These are phyloP conservation scores for Pulveroboletus sp. DNA, from an alignment of 768 basidiomycete genomes.

Conservation along the genomic window DNA sequence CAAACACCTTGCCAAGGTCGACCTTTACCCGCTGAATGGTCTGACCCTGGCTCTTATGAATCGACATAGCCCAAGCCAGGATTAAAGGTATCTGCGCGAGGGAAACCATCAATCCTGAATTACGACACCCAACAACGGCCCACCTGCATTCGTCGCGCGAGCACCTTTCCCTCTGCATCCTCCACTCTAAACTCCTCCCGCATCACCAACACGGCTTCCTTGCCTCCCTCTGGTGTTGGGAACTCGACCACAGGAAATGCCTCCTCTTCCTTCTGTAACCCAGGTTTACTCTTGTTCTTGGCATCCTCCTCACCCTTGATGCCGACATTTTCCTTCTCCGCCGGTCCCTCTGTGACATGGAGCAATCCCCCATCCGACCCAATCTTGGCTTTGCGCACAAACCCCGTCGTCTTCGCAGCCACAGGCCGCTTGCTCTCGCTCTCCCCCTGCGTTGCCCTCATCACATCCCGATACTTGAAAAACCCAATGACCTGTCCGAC, in stretches of 20 bases:
- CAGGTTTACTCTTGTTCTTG: slow-evolving; percentile 25
- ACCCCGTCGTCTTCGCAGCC: slow-evolving; percentile 30
- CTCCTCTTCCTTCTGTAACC: slow-evolving; percentile 37
- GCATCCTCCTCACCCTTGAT: slow-evolving; percentile 13
- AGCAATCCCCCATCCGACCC: slow-evolving; percentile 27
- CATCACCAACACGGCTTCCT: slow-evolving; percentile 47
- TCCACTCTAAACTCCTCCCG: slow-evolving; percentile 54
- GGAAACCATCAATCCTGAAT: background rate
- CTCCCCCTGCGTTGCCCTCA: slow-evolving; percentile 16
- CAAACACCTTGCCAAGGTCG: slow-evolving; percentile 66
- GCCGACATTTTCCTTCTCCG: slow-evolving; percentile 39
- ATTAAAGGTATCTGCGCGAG: slow-evolving; percentile 61
- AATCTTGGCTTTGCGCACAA: slow-evolving; percentile 34
- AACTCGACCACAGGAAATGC: slow-evolving; percentile 48
- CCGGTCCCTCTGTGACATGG: background rate
- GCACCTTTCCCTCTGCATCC: slow-evolving; percentile 47
- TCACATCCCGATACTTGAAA: slow-evolving; percentile 24
- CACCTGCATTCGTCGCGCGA: slow-evolving; percentile 48
- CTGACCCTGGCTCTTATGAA: slow-evolving; percentile 78
- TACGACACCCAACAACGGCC: background rate
- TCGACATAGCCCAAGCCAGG: slow-evolving; percentile 74
- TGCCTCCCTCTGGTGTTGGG: slow-evolving; percentile 37
- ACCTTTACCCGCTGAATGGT: slow-evolving; percentile 66
- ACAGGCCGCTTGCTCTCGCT: slow-evolving; percentile 22
- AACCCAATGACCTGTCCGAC: slow-evolving; percentile 64